Evolutionary conservation across 305 asterid species (phyloP).

Genomic region (Plantago rigida): DNA sequence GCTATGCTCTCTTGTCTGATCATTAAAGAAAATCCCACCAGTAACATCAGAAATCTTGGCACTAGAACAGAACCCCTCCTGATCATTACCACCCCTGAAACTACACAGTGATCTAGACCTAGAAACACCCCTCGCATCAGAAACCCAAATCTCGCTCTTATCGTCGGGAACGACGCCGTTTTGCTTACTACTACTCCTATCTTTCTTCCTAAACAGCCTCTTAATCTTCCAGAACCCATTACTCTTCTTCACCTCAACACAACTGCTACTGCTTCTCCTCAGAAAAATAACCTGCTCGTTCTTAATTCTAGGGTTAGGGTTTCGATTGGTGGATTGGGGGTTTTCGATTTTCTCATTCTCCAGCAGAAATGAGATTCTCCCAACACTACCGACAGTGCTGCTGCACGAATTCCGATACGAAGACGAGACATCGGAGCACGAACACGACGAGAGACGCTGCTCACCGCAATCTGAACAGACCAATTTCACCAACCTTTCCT

Average conservation of each 20-base stretch:
- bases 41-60: slow-evolving; percentile 84
- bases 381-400: slow-evolving; percentile 72
- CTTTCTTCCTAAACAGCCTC: slow-evolving; percentile 56
- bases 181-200: slow-evolving; percentile 21
- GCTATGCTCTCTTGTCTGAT: slow-evolving; percentile 25
- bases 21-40: slow-evolving; percentile 40
- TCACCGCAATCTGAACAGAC: slow-evolving; percentile 93
- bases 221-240: slow-evolving; percentile 76
- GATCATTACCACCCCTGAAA: slow-evolving; percentile 50
- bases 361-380: slow-evolving; percentile 67
- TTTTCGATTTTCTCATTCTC: slow-evolving; percentile 51
- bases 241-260: slow-evolving; percentile 61
- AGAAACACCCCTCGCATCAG: slow-evolving; percentile 57
- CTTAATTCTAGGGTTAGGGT: slow-evolving; percentile 21
- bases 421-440: slow-evolving; percentile 78
- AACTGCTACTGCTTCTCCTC: slow-evolving; percentile 70
- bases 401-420: slow-evolving; percentile 55
- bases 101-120: slow-evolving; percentile 86
- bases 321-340: not conserved
- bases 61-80: slow-evolving; percentile 49
- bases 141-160: slow-evolving; percentile 51
- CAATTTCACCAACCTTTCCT: slow-evolving; percentile 54
- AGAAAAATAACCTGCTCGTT: slow-evolving; percentile 43
- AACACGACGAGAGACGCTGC: slow-evolving; percentile 76
- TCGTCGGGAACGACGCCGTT: slow-evolving; percentile 34